These are phyloP conservation scores for Crithidia thermophila DNA, from an alignment of 208 protist species.

Conservation along the genomic window DNA sequence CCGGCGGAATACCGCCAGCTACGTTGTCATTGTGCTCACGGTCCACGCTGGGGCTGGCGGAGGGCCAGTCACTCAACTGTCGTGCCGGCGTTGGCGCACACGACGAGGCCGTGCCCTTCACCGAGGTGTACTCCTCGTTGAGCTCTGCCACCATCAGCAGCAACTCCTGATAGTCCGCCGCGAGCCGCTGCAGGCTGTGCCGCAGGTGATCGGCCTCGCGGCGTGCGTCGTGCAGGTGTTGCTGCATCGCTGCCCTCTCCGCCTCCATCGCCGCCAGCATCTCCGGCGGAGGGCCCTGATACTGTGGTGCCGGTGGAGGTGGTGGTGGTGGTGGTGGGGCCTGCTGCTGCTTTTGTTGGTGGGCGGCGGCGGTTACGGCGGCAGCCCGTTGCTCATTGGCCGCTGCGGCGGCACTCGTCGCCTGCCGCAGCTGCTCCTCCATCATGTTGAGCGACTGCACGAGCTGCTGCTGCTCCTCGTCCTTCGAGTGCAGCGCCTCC, in stretches of 20 bases:
- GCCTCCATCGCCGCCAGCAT: conserved; percentile 11
- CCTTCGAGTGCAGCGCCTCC: conserved; percentile 59
- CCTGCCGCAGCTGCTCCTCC: conserved; percentile 57
- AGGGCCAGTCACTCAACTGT: conserved; percentile 5
- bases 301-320: neutral
- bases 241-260: conserved; percentile 17
- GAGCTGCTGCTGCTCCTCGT: conserved; percentile 71
- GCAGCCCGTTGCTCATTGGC: conserved; percentile 9
- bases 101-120: conserved; percentile 20
- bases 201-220: conserved; percentile 15
- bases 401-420: conserved; percentile 13
- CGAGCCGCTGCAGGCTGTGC: conserved; percentile 24
- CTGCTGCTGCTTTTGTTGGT: conserved; percentile 6
- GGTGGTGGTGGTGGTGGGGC: neutral
- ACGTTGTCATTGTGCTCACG: neutral
- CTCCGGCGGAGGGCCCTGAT: conserved; percentile 10
- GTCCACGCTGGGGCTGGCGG: conserved; percentile 1
- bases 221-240: conserved; percentile 10
- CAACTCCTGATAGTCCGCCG: conserved; percentile 52
- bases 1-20: neutral
- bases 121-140: conserved; percentile 36
- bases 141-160: conserved; percentile 65
- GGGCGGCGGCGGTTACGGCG: conserved; percentile 1
- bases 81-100: conserved; percentile 17
- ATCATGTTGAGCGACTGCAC: conserved; percentile 70